phyloP scores from a whole-genome alignment of 2,329 filamentous ascomycete species.

The Colletotrichum viniferum region DNA sequence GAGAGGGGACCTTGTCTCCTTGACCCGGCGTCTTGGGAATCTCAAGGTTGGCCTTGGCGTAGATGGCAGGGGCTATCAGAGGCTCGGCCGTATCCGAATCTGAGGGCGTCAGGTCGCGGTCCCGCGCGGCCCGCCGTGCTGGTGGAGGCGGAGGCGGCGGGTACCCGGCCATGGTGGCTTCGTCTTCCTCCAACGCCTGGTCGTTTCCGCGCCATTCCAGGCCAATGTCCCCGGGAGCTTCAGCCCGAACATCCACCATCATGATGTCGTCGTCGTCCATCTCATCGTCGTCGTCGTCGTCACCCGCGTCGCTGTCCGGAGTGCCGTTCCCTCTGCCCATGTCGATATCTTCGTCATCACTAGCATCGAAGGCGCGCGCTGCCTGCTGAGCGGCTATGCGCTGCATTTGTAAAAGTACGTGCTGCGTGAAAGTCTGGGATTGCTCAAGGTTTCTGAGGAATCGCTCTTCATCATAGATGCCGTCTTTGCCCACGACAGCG shows the following conservation, averaged over 20 bases:
- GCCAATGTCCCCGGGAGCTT: slow-evolving; percentile 46
- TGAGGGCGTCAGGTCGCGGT: slow-evolving; percentile 70
- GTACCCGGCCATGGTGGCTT: slow-evolving; percentile 80
- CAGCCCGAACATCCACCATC: slow-evolving; percentile 58
- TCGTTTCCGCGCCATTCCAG: slow-evolving; percentile 61
- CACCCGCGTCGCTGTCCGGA: slow-evolving; percentile 15
- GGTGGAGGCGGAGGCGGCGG: slow-evolving; percentile 65
- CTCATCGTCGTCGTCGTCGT: slow-evolving; percentile 44
- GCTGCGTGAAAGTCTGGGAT: slow-evolving; percentile 38
- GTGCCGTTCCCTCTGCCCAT: slow-evolving; percentile 23
- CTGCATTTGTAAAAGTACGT: slow-evolving; percentile 35
- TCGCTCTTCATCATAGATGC: slow-evolving; percentile 80
- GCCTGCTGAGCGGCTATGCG: slow-evolving; percentile 23
- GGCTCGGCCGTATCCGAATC: slow-evolving; percentile 76
- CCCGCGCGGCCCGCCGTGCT: slow-evolving; percentile 45
- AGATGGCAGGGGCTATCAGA: slow-evolving; percentile 64
- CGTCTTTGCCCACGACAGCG: slow-evolving; percentile 75
- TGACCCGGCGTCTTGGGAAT: slow-evolving; percentile 82
- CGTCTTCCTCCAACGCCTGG: slow-evolving; percentile 74
- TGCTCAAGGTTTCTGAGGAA: slow-evolving; percentile 54
- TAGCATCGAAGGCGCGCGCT: slow-evolving; percentile 42
- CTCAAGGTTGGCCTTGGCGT: slow-evolving; percentile 68
- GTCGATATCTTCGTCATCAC: slow-evolving; percentile 35
- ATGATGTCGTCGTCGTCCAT: slow-evolving; percentile 62
- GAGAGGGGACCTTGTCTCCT: slow-evolving; percentile 49